Base-by-base conservation (phyloP, 129 eudicot species). In the Rutidosis leptorrhynchoides region DNA sequence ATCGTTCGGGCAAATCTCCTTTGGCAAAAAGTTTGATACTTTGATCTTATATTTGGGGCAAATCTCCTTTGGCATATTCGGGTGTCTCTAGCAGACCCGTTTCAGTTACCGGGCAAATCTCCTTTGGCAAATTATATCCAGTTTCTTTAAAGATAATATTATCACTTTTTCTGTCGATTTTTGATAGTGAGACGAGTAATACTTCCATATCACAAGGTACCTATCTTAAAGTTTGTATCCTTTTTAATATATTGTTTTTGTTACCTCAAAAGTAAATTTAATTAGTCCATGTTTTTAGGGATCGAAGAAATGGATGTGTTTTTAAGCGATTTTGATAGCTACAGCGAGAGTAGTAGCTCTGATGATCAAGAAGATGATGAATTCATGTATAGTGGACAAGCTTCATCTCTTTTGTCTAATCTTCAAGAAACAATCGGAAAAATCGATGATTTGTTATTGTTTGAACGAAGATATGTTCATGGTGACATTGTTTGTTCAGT, bases 361-460 rank as follows among this genome's bases (percentile, higher is more conserved):
- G 95, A 83, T 6, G 87, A 83, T 70, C 88, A 82, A 74, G 95
- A 89, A 73, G 96, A 87, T 56, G 77, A 82, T 7, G 94, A 85
- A 55, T 75, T 78, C 74, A 62, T 84, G 29, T 89, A 84, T 60
- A 74, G 93, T 43, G 95, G 97, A 20, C 95, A 86, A 53, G 99
- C 99, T 4, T 63, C 68, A 65, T 80, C 77, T 26, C 84, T 94
- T 52, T 79, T 94, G 33, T 89, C 97, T 3, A 86, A 78, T 65
- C 95, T 94, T 19, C 95, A 94, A 80, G 90, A 94, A 72, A 68
- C 86, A 7, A 82, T 94, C 9, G 84, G 74, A 2, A 94, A 94
- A 53, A 89, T 94, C 22, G 97, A 94, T 28, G 99, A 94, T 77
- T 82, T 89, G 58, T 93, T 94, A 62, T 76, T 83, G 46, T 89